Evolutionary conservation across 2,329 filamentous ascomycete species (phyloP), one percentile per base, ranked within the genome.

Genomic region (Aspergillus quadrilineatus): DNA sequence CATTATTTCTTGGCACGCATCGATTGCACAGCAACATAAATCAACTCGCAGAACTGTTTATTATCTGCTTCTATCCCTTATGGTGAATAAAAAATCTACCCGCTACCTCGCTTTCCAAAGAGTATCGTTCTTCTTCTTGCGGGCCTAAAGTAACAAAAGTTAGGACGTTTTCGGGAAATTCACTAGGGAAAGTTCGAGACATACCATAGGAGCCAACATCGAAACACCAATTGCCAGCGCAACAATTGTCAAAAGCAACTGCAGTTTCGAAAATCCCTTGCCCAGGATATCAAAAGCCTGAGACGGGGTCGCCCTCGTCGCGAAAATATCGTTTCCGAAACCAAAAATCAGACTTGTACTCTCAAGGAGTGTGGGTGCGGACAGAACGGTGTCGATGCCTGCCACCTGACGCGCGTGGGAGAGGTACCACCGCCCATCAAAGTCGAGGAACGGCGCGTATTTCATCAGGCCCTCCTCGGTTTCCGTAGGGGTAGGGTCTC

Each of bases 321-420:
- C 92, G 63, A 95, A 99, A 1, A 97, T 78, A 71, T 99, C 94
- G 5, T 74, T 70, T 3, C 94, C 94, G 67, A 89, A 96, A 0
- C 91, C 92, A 67, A 97, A 88, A 10, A 99, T 83, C 54, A 97
- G 73, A 66, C 89, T 93, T 1, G 94, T 97, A 75, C 92, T 97
- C 78, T 99, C 94, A 30, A 99, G 82, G 4, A 91, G 73, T 1
- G 91, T 89, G 0, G 92, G 89, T 15, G 84, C 84, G 0, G 91
- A 86, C 30, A 93, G 82, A 17, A 97, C 85, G 45, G 84, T 79
- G 58, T 83, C 79, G 42, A 96, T 82, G 5, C 91, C 92, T 2
- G 92, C 58, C 1, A 97, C 83, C 61, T 96, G 90, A 17, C 92
- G 85, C 63, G 88, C 82, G 73, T 99, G 94, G 30, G 89, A 90